Base-by-base conservation (phyloP, 2,329 filamentous ascomycete species). In the Aspergillus sp. region DNA sequence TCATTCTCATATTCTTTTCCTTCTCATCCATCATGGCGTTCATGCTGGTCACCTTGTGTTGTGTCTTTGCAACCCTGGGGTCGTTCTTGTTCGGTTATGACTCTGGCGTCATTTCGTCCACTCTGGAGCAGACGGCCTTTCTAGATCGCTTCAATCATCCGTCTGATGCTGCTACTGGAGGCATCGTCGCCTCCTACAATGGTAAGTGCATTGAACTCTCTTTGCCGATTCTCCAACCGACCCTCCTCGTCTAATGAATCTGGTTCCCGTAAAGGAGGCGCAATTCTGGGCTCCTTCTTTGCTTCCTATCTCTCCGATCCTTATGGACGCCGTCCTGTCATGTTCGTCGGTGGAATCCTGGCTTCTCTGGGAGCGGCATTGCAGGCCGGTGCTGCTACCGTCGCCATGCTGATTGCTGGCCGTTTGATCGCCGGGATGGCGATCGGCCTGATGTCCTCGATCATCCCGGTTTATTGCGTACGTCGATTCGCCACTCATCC, bases 61-160 rank as follows among this genome's bases (percentile, higher is more conserved):
- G 79, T 59, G 69, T 73, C 49, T 81, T 81, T 61, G 78, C 78
- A 16, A 77, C 77, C 6, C 71, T 81, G 47, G 80, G 79, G 22
- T 80, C 80, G 42, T 77, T 82, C 56, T 71, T 82, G 14, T 81
- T 81, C 63, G 80, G 80, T 53, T 82, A 82, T 67, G 80, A 82
- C 63, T 70, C 72, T 1, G 74, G 74, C 22, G 71, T 77, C 24
- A 76, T 77, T 55, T 68, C 70, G 20, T 76, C 74, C 0, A 75
- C 67, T 31, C 75, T 77, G 53, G 70, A 70, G 26, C 69, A 76
- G 36, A 57, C 69, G 42, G 69, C 71, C n/a, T 77, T 77, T 51
- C 55, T 68, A 7, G 47, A 56, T 10, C 67, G 63, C 49, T 76
- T 78, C 31, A 65, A 68, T 1, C 64, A 68, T 47, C 63, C 70